phyloP scores from a whole-genome alignment of 2,329 filamentous ascomycete genomes.

The Cercospora sp. region DNA sequence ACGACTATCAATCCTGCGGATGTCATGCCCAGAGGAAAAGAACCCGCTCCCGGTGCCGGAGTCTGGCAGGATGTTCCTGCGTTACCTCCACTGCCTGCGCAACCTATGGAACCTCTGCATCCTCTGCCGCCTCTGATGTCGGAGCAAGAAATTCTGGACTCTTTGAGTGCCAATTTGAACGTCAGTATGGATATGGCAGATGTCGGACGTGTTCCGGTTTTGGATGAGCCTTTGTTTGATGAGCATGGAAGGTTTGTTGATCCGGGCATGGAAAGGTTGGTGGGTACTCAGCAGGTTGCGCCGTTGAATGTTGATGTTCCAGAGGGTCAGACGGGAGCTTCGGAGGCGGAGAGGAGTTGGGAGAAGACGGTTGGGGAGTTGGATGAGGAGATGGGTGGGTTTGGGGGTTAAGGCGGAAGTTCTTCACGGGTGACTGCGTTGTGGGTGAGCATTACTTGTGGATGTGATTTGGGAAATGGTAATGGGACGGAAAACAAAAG shows the following conservation, averaged over 20 bases:
- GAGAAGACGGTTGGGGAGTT: neutral
- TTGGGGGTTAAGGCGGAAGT: neutral
- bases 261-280: neutral
- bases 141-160: neutral
- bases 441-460: neutral
- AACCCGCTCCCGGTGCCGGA: neutral
- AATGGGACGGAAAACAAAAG: neutral
- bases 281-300: neutral
- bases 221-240: neutral
- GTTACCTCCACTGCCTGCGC: too few species aligned
- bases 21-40: conserved; percentile 4
- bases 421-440: neutral
- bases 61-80: neutral
- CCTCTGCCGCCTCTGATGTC: neutral
- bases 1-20: neutral
- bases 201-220: neutral
- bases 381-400: neutral
- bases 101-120: too few species aligned
- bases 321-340: neutral
- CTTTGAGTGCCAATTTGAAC: neutral
- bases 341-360: neutral
- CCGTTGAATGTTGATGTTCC: neutral
- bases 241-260: neutral
- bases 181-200: neutral
- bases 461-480: neutral